Percentiles rank a stretch among this genome's conserved stretches.
Evolutionary conservation across 441 rosid species (phyloP).

Genomic region (Sinapis alba): DNA sequence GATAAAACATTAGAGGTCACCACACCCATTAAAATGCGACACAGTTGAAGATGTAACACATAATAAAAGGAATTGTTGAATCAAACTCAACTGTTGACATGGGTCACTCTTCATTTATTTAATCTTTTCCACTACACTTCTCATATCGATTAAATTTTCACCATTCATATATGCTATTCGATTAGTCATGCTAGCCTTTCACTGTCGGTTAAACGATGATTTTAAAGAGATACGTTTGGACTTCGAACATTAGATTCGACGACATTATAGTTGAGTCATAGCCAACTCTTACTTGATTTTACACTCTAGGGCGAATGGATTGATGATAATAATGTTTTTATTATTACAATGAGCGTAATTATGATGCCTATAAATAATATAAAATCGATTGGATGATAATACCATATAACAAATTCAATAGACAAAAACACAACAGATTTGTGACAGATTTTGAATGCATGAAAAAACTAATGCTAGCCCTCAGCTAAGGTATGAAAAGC

Average conservation of each 20-base stretch:
- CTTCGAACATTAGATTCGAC: slow-evolving; percentile 11
- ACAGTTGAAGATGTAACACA: slow-evolving; percentile 5
- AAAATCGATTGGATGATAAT: not conserved
- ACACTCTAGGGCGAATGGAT: not conserved
- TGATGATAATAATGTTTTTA: not conserved
- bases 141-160: slow-evolving; percentile 16
- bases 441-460: not conserved
- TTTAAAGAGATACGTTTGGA: slow-evolving; percentile 9
- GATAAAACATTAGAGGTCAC: slow-evolving; percentile 33
- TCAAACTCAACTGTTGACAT: not conserved
- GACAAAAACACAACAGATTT: not conserved
- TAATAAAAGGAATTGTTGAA: slow-evolving; percentile 15
- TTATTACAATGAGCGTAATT: not conserved
- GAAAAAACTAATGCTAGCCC: not conserved
- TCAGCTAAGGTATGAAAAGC: not conserved
- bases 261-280: slow-evolving; percentile 17
- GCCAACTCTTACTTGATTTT: slow-evolving; percentile 4
- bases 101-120: slow-evolving; percentile 15
- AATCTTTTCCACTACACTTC: slow-evolving; percentile 1
- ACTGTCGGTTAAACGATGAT: slow-evolving; percentile 1
- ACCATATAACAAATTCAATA: not conserved
- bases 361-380: not conserved
- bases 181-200: slow-evolving; percentile 13
- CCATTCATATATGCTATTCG: slow-evolving; percentile 15
- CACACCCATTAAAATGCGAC: not conserved